Evolutionary conservation across 2,329 filamentous ascomycete genomes (phyloP), one percentile per base, ranked within the genome.

Genomic region (Parastagonospora avenae): DNA sequence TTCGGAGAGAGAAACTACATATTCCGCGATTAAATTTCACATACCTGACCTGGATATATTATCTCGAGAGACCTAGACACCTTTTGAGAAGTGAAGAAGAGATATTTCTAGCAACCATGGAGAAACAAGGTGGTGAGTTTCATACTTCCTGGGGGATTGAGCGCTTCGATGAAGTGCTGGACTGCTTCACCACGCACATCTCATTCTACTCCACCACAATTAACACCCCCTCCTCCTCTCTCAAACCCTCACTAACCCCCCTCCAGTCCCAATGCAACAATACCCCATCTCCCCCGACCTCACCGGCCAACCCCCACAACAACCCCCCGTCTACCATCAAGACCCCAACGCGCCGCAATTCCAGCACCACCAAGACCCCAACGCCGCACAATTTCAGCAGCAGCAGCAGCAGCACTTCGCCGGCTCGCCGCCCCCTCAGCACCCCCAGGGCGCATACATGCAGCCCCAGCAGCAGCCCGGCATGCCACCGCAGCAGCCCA

Each of bases 221-320:
- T n/a, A n/a, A n/a, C n/a, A n/a, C n/a, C 24, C 15, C 2, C 38
- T 15, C 30, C 4, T 29, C 19, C 28, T 31, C 42, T 35, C 37
- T 33, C 31, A n/a, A n/a, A 28, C 19, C 24, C 35, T 36, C 24
- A 42, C 58, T 68, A 41, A 70, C 60, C 49, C 33, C 6, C 29
- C 32, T 36, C 19, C 41, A 72, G 70, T 72, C 28, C 70, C 70
- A 52, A 72, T 73, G 68, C 71, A 73, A 56, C 69, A 70, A 54
- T 73, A 66, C 54, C 67, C 70, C 24, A 62, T 66, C 38, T 67
- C 68, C 3, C 68, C 69, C 30, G 68, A 71, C 53, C 15, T 63
- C 1, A 63, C 62, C 8, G 58, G 62, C 30, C 55, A 55, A 39
- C 14, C 14, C 2, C 37, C 24, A 29, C 64, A 62, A 14, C 66